Evolutionary conservation across 164 flowering plant species (phyloP).

Genomic region (Amborella trichopoda): DNA sequence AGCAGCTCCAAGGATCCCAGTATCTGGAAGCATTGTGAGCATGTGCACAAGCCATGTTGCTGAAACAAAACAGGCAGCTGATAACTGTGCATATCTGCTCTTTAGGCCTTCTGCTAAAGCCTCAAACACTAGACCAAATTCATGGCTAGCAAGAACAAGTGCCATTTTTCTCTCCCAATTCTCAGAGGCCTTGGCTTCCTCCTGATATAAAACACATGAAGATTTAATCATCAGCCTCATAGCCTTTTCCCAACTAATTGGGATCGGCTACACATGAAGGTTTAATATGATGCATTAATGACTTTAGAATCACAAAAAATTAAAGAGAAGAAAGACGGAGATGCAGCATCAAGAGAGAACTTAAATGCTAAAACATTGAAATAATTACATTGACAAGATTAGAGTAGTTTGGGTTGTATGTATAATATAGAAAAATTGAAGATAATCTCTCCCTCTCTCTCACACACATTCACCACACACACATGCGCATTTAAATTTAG

Average conservation of each 20-base stretch:
- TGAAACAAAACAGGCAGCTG: conserved; percentile 51
- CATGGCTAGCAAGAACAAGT: conserved; percentile 61
- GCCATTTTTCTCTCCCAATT: conserved; percentile 78
- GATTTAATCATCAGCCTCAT: no score
- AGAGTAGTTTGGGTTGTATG: no score
- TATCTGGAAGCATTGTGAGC: conserved; percentile 62
- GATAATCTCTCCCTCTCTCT: no score
- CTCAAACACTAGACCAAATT: conserved; percentile 72
- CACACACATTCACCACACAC: no score
- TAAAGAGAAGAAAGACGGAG: background rate
- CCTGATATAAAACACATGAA: no score
- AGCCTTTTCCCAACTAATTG: no score
- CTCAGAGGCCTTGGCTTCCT: conserved; percentile 59
- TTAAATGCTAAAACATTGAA: no score
- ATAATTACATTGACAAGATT: no score
- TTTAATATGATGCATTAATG: background rate
- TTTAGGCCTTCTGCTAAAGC: conserved; percentile 68
- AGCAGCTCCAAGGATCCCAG: conserved; percentile 71
- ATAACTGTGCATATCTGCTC: conserved; percentile 40
- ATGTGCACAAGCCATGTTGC: conserved; percentile 68
- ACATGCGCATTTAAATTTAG: no score
- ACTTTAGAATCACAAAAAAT: background rate
- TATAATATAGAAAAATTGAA: no score
- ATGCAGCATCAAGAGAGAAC: background rate
- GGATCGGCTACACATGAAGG: no score